These are phyloP conservation scores for Shiraia sp. DNA, from an alignment of 2,329 filamentous ascomycete species.

Conservation along the genomic window DNA sequence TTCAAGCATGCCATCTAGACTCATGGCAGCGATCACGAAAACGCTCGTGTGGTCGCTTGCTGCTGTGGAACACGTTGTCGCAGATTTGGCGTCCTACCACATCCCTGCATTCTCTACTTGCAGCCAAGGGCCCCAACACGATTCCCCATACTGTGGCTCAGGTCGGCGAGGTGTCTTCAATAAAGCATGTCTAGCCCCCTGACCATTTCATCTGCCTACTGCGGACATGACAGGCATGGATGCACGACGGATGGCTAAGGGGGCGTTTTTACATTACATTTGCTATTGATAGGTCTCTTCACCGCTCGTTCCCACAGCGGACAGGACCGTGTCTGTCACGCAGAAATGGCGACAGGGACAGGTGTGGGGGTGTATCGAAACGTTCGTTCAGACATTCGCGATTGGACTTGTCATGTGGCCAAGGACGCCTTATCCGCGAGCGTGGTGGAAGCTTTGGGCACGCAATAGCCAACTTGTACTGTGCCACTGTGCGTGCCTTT, in stretches of 20 bases:
- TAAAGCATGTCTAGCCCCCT: background rate
- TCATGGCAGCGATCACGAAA: slow-evolving; percentile 4
- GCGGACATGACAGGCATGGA: background rate
- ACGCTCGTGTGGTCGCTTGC: background rate
- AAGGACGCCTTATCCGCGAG: slow-evolving; percentile 3
- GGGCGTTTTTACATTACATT: background rate
- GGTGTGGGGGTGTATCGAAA: too few species aligned
- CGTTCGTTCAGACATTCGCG: too few species aligned
- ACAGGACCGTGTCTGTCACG: background rate
- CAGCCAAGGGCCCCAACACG: slow-evolving; percentile 10
- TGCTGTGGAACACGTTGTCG: slow-evolving; percentile 9
- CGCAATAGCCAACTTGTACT: too few species aligned
- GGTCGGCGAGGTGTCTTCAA: slow-evolving; percentile 28
- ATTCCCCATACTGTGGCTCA: slow-evolving; percentile 28
- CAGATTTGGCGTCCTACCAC: too few species aligned
- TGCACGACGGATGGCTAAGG: too few species aligned
- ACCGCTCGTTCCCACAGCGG: slow-evolving; percentile 6
- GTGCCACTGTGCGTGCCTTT: too few species aligned
- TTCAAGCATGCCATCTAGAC: too few species aligned
- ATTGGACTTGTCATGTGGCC: background rate
- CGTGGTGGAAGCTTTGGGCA: too few species aligned
- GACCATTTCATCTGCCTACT: background rate
- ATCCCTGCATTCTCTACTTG: background rate
- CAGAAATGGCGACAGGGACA: too few species aligned
- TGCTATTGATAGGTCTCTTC: background rate